A percentile compares a stretch with the other conserved stretches of the same genome.
Conservation (phyloP, 192 early-diverging fungal genomes). For the Coemansia sp. region DNA sequence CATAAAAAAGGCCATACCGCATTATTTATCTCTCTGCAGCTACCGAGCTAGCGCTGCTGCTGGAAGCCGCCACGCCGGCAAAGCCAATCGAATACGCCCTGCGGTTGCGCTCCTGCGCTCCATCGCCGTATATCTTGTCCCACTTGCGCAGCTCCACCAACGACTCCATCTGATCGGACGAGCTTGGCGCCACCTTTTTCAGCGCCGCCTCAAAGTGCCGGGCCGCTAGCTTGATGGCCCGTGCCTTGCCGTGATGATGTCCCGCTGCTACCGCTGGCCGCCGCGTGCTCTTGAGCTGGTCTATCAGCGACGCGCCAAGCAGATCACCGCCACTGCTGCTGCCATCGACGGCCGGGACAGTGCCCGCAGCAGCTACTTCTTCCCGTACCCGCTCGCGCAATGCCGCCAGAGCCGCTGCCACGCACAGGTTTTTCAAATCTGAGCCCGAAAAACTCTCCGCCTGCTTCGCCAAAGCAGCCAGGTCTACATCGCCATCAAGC, state of each 20-base stretch:
- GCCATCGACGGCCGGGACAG: no score
- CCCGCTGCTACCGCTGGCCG: neutral
- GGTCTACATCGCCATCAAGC: constrained; percentile 55
- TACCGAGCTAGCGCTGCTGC: no score
- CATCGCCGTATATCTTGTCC: constrained; percentile 85
- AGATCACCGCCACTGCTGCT: constrained; percentile 11
- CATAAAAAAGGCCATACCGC: neutral
- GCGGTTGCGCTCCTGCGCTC: constrained; percentile 49
- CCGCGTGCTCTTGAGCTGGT: constrained; percentile 25
- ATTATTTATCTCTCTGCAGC: no score
- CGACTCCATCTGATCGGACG: constrained; percentile 86
- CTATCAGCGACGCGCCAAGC: constrained; percentile 35
- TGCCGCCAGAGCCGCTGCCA: constrained; percentile 72
- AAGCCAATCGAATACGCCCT: constrained; percentile 39
- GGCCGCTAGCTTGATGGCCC: constrained; percentile 12
- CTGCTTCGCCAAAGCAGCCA: constrained; percentile 62
- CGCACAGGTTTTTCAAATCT: constrained; percentile 91
- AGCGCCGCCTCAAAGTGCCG: constrained; percentile 84
- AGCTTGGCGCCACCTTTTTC: constrained; percentile 76
- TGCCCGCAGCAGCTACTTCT: constrained; percentile 21
- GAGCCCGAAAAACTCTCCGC: constrained; percentile 87
- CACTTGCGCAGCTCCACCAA: constrained; percentile 87
- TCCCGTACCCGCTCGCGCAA: constrained; percentile 60
- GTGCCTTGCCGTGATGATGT: neutral
- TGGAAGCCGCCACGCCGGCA: no score